Base-by-base conservation (phyloP, 176 grass and related monocot species). In the Aegilops bicornis region DNA sequence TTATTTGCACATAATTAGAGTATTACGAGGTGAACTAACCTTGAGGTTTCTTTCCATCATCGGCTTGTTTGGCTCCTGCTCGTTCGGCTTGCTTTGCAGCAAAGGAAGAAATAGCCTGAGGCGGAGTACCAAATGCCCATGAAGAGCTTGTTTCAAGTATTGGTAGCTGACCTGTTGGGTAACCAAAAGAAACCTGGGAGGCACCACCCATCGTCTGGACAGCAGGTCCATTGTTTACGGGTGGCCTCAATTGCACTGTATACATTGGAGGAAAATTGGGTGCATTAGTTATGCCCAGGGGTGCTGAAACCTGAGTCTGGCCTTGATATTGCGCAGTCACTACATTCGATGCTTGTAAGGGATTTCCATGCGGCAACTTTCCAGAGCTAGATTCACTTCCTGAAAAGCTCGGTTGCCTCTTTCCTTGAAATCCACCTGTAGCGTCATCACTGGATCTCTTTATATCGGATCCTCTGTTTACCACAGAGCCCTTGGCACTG, bases 81-180 rank as follows among this genome's bases (percentile, higher is more conserved):
- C 63, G 88, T 79, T 90, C 88, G 63, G 35, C 77, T 52, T 83
- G 88, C 85, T 88, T 85, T 73, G 37, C 79, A 79, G 52, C 43
- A 81, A 84, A 67, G 24, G 85, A 90, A 83, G 90, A 92, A 31
- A 80, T 33, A 71, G 50, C 73, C 27, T 88, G 87, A 80, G 80
- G 70, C n/a, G 89, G 89, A 59, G 86, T 73, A 85, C 88, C 87
- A 88, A 92, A 96, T 73, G 90, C 91, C 94, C 94, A 96, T 25
- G 91, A 95, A 68, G 89, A 88, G 79, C 88, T 94, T n/a, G 92
- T 99, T 91, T 99, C 97, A 63, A 99, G 92, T 87, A 85, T 91
- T 72, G 97, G 97, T 56, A 94, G 91, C 80, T 99, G 97, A 24
- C 84, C 77, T 77, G 97, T 69, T 36, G 92, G 72, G 79, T 99